Conservation (phyloP, 139 green algal genomes). For the Chlamydomonas sphaeroides region DNA sequence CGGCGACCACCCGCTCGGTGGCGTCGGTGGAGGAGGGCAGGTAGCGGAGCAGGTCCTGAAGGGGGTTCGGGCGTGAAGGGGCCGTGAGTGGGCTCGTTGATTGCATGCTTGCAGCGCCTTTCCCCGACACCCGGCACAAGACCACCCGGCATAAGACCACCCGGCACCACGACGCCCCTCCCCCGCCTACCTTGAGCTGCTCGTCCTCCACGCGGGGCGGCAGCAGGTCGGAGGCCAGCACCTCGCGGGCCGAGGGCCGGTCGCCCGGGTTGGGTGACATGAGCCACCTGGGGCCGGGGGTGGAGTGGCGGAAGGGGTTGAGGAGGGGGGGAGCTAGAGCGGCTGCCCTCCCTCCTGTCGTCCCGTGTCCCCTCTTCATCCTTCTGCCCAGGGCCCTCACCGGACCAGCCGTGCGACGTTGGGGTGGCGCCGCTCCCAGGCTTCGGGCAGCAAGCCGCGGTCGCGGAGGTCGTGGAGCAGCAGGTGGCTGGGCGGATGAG, state of each 20-base stretch:
- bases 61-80: too few species aligned
- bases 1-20: constrained; percentile 76
- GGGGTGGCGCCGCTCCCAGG: constrained; percentile 72
- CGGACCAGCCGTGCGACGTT: constrained; percentile 58
- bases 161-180: too few species aligned
- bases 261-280: constrained; percentile 76
- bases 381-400: too few species aligned
- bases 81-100: too few species aligned
- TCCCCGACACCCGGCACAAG: too few species aligned
- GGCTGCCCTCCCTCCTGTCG: too few species aligned
- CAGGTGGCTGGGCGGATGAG: too few species aligned
- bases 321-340: background rate
- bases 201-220: constrained; percentile 86
- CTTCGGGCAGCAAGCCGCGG: constrained; percentile 63
- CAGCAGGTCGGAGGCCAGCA: constrained; percentile 83
- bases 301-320: background rate
- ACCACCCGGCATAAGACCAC: too few species aligned
- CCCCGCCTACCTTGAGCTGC: constrained; percentile 56
- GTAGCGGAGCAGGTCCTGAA: constrained; percentile 84
- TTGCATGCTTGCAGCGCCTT: too few species aligned
- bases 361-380: too few species aligned
- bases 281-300: constrained; percentile 79
- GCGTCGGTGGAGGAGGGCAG: constrained; percentile 75
- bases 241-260: constrained; percentile 78
- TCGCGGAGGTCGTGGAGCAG: constrained; percentile 83